These are phyloP conservation scores for Serendipita indica DNA, from an alignment of 768 basidiomycete species.

Conservation along the genomic window DNA sequence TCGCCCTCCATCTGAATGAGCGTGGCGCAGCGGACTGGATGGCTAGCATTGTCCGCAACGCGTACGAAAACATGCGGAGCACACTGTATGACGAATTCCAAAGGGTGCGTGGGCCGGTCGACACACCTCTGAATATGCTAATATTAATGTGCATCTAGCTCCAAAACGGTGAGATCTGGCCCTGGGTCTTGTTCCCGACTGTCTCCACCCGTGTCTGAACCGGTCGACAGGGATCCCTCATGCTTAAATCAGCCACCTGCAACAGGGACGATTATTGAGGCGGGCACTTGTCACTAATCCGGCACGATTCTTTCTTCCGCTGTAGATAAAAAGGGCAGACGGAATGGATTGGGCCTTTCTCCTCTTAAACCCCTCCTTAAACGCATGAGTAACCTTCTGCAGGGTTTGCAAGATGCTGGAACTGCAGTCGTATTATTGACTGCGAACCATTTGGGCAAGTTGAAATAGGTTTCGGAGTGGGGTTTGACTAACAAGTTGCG, in stretches of 20 bases:
- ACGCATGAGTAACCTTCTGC: no score
- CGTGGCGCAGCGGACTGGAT: constrained; percentile 89
- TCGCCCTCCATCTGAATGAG: constrained; percentile 68
- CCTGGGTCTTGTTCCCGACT: constrained; percentile 3
- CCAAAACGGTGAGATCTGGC: constrained; percentile 10
- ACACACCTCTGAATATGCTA: not conserved
- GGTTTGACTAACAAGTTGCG: no score
- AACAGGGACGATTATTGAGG: no score
- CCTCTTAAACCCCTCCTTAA: no score
- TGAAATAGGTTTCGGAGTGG: no score
- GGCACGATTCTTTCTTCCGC: no score
- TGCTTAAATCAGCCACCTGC: not conserved
- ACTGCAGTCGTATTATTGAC: no score
- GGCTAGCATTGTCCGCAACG: constrained; percentile 77
- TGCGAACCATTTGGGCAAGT: no score
- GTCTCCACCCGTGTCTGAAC: constrained; percentile 8
- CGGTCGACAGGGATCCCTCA: constrained; percentile 8
- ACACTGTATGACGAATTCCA: constrained; percentile 96
- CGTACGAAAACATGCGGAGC: constrained; percentile 87
- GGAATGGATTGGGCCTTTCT: no score
- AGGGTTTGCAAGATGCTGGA: no score
- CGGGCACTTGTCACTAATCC: no score
- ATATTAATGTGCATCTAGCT: constrained; percentile 4
- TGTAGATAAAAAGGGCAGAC: no score
- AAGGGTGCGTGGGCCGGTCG: constrained; percentile 36